phyloP scores from a whole-genome alignment of 2,329 filamentous ascomycete genomes.

The Fusarium liriodendri region DNA sequence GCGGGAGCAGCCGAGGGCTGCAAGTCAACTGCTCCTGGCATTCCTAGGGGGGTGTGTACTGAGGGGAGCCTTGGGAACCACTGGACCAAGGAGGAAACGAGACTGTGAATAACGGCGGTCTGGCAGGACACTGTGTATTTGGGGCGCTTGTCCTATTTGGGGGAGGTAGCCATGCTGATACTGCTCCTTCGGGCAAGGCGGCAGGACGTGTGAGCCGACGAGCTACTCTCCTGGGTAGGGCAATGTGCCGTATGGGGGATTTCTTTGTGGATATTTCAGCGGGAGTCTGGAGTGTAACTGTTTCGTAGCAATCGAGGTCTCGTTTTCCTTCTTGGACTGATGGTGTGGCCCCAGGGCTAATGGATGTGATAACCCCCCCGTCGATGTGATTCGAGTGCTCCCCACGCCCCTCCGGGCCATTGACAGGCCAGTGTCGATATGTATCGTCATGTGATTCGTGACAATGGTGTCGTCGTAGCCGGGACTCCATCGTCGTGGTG shows the following conservation, averaged over 20 bases:
- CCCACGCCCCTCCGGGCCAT: constrained; percentile 35
- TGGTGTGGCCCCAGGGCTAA: constrained; percentile 18
- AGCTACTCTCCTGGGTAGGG: constrained; percentile 36
- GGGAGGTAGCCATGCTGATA: constrained; percentile 42
- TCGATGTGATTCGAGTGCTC: constrained; percentile 37
- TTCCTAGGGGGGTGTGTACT: constrained; percentile 36
- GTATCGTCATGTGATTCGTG: constrained; percentile 37
- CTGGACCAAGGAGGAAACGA: constrained; percentile 29
- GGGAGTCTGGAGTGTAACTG: constrained; percentile 39
- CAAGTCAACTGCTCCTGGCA: constrained; percentile 27
- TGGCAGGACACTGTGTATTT: constrained; percentile 37
- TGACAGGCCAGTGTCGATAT: constrained; percentile 18
- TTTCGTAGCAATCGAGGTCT: constrained; percentile 42
- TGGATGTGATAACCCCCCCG: constrained; percentile 44
- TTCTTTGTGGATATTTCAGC: constrained; percentile 37
- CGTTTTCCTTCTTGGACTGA: constrained; percentile 33
- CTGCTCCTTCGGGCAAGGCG: constrained; percentile 47
- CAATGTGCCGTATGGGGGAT: constrained; percentile 30
- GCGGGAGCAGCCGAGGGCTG: constrained; percentile 43
- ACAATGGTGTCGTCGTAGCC: constrained; percentile 24
- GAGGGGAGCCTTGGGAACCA: constrained; percentile 32
- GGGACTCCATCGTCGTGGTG: constrained; percentile 11
- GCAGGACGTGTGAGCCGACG: constrained; percentile 25
- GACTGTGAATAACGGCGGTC: constrained; percentile 29
- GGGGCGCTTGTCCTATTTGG: constrained; percentile 49